Evolutionary conservation across 257 asterid species (phyloP), one percentile per base, ranked within the genome.

Genomic region (Datura wrightii): DNA sequence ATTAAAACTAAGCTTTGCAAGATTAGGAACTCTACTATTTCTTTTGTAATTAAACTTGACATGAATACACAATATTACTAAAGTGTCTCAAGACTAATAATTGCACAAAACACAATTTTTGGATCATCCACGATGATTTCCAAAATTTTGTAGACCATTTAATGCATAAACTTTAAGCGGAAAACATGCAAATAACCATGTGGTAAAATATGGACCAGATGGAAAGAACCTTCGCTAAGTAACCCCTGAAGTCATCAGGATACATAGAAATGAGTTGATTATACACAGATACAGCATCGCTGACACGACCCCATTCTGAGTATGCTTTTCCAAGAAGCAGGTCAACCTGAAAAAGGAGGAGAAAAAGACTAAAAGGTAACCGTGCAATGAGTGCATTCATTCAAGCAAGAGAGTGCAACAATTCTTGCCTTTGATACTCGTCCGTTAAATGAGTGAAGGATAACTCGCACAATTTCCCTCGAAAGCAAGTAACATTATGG

Each of bases 211-310:
- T 66, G 60, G 70, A 72, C 83, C 74, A 62, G 56, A 80, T 31
- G 80, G 66, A 48, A 18, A 83, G 71, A 89, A 94, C 99, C 99
- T 96, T 96, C 41, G 99, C 99, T 83, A 96, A 85, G 92, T 96
- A 96, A 54, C 97, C 98, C 95, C 98, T 90, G 89, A 96, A 96
- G 89, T 96, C 99, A 84, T 91, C 90, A 79, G 98, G 98, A 87
- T 94, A 90, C 87, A 87, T 86, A 72, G 96, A 86, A 88, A 96
- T 96, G 80, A 96, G 94, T 85, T 92, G 93, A 89, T 96, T 95
- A 88, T 94, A 94, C 74, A 96, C 94, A 86, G 96, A 87, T 50
- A 94, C 91, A 36, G 98, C 99, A 84, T 96, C 99, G 80, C 98
- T 93, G 87, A 92, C 89, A 89, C 89, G 98, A 63, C 97, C 98